Evolutionary conservation across 257 asterid species (phyloP), one percentile per base, ranked within the genome.

Genomic region (Capsicum chinense): DNA sequence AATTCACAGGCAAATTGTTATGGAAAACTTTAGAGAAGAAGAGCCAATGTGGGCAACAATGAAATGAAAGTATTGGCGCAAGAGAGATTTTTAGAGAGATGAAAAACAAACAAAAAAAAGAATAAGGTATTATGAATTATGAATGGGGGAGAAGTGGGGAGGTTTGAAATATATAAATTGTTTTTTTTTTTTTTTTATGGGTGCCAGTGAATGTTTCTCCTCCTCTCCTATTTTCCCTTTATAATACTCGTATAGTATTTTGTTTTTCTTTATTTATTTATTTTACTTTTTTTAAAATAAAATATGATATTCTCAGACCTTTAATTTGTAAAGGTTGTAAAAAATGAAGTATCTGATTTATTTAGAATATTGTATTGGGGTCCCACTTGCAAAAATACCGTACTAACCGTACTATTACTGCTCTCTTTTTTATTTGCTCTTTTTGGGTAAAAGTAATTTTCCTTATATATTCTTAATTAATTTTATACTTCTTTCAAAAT

Each of bases 131-230:
- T 35, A 74, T 70, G 35, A 76, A 52, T 4, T 2, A 39, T 44
- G 7, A 44, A 44, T 44, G 48, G 81, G 64, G 4, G 48, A 26
- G 14, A 13, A 76, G 81, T 76, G 64, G 50, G 64, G 81, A 76
- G 26, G 64, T 56, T 76, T 26, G 81, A 7, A 26, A 54, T 12
- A 26, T 54, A 76, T 71, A 73, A 52, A 13, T 76, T 76, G 81
- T 8, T 54, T 76, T 26, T 39, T 26, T 70, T 70, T 26, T 26
- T 26, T 26, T 3, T 76, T 15, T 26, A 52, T 50, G 81, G 81
- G 26, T 76, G 81, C 64, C 81, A 54, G 64, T 54, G 81, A 52
- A 76, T 54, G 64, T 54, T 76, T 76, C 81, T 76, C 81, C 81
- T 21, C 81, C 81, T 54, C 26, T 52, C 63, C 81, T 52, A 76